These are phyloP conservation scores for Puya raimondii DNA, from an alignment of 176 grass and related monocot genomes.

Conservation along the genomic window DNA sequence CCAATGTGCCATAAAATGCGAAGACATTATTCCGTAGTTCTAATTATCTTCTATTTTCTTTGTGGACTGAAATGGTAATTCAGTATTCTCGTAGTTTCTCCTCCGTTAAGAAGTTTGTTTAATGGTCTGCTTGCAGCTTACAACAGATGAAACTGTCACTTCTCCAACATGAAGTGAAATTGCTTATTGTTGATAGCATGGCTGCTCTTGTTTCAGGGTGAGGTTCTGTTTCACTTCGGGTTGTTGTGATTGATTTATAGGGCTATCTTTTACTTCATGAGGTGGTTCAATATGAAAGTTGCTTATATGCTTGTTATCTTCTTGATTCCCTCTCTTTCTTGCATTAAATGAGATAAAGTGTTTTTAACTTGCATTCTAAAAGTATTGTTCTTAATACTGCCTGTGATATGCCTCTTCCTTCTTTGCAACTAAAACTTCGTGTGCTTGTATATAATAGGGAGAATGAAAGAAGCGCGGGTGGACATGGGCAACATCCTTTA, in stretches of 20 bases:
- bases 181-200: conserved; percentile 94
- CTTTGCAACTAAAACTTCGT: background rate
- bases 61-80: background rate
- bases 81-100: background rate
- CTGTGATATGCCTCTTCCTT: background rate
- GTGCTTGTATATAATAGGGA: conserved; percentile 35
- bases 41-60: background rate
- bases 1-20: background rate
- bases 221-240: conserved; percentile 18
- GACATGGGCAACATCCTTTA: conserved; percentile 46
- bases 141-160: conserved; percentile 83
- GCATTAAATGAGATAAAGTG: background rate
- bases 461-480: conserved; percentile 38
- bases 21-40: background rate
- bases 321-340: too few species aligned
- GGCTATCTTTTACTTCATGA: background rate
- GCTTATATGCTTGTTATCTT: too few species aligned
- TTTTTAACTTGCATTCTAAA: background rate
- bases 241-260: background rate
- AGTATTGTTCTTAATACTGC: background rate
- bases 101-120: background rate
- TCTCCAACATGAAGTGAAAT: conserved; percentile 84
- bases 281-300: too few species aligned
- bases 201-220: conserved; percentile 63
- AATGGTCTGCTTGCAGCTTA: conserved; percentile 41